phyloP scores from a whole-genome alignment of 2,329 filamentous ascomycete species.

The Neocucurbitaria cava region DNA sequence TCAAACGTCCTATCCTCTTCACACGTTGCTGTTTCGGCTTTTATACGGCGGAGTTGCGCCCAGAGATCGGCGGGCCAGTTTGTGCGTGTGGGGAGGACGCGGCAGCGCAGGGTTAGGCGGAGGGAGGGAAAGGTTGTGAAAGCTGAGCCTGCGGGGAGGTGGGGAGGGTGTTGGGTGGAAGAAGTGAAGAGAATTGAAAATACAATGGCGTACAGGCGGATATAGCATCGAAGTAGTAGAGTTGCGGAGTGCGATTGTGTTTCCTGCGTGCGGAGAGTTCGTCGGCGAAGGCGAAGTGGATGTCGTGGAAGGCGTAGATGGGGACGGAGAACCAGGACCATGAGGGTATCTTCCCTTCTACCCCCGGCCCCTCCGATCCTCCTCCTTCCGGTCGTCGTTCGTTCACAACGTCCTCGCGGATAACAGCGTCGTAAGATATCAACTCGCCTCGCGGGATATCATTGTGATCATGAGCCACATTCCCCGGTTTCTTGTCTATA shows the following conservation, averaged over 20 bases:
- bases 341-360: no score
- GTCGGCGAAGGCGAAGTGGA: neutral
- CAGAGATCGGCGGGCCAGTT: neutral
- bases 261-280: neutral
- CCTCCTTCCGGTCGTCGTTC: no score
- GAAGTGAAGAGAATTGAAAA: neutral
- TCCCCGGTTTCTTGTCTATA: neutral
- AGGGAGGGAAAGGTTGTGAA: neutral
- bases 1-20: neutral
- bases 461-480: neutral
- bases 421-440: neutral
- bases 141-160: neutral
- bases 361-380: no score
- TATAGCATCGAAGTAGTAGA: slow-evolving; percentile 1
- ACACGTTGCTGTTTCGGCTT: neutral
- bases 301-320: slow-evolving; percentile 2
- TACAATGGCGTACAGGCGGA: neutral
- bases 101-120: neutral
- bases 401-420: neutral
- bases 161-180: neutral
- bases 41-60: neutral
- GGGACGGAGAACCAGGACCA: slow-evolving; percentile 16
- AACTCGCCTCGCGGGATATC: neutral
- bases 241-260: neutral
- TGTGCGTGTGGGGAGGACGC: neutral